Evolutionary conservation across 2,329 filamentous ascomycete genomes (phyloP).

Genomic region (Ophiostoma fasciatum): DNA sequence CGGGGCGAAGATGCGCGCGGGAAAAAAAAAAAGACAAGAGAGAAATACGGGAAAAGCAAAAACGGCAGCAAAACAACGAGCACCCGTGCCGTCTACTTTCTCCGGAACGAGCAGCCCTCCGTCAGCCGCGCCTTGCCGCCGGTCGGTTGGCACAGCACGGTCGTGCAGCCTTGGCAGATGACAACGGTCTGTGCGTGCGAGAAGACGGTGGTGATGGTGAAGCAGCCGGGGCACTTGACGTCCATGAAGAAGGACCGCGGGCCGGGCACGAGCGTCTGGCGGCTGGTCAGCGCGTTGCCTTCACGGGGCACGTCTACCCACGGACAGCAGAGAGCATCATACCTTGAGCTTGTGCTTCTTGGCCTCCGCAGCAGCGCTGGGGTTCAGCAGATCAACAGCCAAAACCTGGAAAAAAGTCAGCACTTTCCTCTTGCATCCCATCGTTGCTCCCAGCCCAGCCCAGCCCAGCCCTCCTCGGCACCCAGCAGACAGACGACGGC

Average conservation of each 20-base stretch:
- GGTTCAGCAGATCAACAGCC: constrained; percentile 99
- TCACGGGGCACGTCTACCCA: too few relatives aligned
- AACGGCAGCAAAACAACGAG: constrained; percentile 1
- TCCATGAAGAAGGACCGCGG: constrained; percentile 99
- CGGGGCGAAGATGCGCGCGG: too few relatives aligned
- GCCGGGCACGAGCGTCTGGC: constrained; percentile 77
- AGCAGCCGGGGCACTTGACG: constrained; percentile 99
- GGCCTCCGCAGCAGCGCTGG: constrained; percentile 90
- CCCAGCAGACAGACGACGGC: too few relatives aligned
- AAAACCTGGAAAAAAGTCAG: constrained; percentile 67
- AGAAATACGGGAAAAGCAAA: constrained; percentile 3
- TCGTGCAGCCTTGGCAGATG: constrained; percentile 99
- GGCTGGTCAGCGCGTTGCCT: background rate
- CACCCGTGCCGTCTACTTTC: constrained; percentile 62
- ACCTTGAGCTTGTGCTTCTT: constrained; percentile 99
- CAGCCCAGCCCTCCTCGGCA: too few relatives aligned
- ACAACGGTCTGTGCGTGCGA: constrained; percentile 99
- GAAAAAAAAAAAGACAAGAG: constrained; percentile 11
- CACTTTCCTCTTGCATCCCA: constrained; percentile 17
- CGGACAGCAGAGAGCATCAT: too few relatives aligned
- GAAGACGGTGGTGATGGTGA: constrained; percentile 99
- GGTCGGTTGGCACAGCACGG: constrained; percentile 97
- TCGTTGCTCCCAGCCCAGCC: background rate
- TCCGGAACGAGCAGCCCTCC: constrained; percentile 99
- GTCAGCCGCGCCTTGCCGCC: constrained; percentile 98